Evolutionary conservation across 345 rosid species (phyloP), one percentile per base, ranked within the genome.

Genomic region (Salix arbutifolia): DNA sequence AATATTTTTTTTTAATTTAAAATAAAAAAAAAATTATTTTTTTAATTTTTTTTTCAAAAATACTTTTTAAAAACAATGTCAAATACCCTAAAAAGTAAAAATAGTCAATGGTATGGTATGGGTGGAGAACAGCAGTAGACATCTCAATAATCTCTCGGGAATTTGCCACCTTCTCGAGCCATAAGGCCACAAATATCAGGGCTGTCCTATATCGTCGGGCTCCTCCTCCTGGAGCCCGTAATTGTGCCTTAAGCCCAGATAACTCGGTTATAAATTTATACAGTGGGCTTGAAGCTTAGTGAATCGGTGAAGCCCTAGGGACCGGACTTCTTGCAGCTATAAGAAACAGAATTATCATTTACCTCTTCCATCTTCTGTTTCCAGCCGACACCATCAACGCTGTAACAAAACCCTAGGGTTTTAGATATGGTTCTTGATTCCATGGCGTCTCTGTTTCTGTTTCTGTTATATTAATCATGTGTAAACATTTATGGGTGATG

Each of bases 401-500:
- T 56, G 26, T n/a, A 8, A n/a, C n/a, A 0, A 25, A 48, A 16
- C 58, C 40, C 69, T 60, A 17, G 17, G 11, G 16, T 19, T 19
- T 33, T 28, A 28, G 33, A 23, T n/a, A 4, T 16, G 13, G 12
- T 53, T 56, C 10, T 11, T 6, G 10, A 21, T 18, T 44, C 8
- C 14, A 1, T 4, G 8, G 8, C 10, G 23, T 33, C 4, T 33
- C 35, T 33, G 35, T 33, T 33, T 33, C 35, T 33, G 35, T 8
- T n/a, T 21, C 6, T 25, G 5, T 46, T 46, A 3, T 46, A 4
- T 46, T 46, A 46, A 14, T 13, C 14, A 16, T 14, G 14, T 46
- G 17, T 30, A n/a, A n/a, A 16, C 13, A 46, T 16, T 3, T 33
- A 21, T 50, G 87, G 87, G 89, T 85, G 38, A 50, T 89, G 90